Percentiles rank a stretch among this genome's conserved stretches.
Evolutionary conservation across 441 rosid species (phyloP).

Genomic region (Gossypium trilobum): DNA sequence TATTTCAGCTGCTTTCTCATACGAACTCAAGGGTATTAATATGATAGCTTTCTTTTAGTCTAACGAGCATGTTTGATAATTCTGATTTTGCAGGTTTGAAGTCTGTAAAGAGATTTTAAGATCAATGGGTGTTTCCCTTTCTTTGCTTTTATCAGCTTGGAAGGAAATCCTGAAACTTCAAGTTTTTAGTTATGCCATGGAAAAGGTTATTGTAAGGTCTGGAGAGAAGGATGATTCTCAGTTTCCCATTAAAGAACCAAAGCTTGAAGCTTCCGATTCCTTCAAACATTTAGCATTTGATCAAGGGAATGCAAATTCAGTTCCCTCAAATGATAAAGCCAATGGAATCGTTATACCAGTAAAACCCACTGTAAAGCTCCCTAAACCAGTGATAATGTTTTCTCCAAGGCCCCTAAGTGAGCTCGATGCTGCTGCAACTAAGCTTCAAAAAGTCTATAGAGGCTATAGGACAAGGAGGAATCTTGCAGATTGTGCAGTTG

Average conservation of each 20-base stretch:
- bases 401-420: conserved; percentile 47
- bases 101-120: conserved; percentile 4
- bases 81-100: conserved; percentile 7
- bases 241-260: conserved; percentile 11
- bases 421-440: conserved; percentile 57
- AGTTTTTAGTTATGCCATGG: conserved; percentile 15
- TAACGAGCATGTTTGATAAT: conserved; percentile 1
- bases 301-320: neutral
- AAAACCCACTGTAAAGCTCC: conserved; percentile 28
- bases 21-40: too few relatives aligned
- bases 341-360: conserved; percentile 9
- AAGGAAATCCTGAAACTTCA: conserved; percentile 19
- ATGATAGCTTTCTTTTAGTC: neutral
- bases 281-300: conserved; percentile 8
- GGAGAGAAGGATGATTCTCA: conserved; percentile 17
- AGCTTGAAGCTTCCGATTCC: neutral
- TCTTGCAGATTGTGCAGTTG: conserved; percentile 63
- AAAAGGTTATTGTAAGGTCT: conserved; percentile 16
- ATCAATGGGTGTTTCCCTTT: conserved; percentile 34
- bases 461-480: conserved; percentile 59
- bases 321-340: conserved; percentile 10
- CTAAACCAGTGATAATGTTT: conserved; percentile 26
- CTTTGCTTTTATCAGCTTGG: conserved; percentile 27
- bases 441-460: conserved; percentile 53
- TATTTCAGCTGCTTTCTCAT: too few relatives aligned